Percentiles rank a stretch among this genome's conserved stretches.
These are phyloP conservation scores for Brettanomyces anomalus DNA, from an alignment of 805 yeast genomes.

Conservation along the genomic window DNA sequence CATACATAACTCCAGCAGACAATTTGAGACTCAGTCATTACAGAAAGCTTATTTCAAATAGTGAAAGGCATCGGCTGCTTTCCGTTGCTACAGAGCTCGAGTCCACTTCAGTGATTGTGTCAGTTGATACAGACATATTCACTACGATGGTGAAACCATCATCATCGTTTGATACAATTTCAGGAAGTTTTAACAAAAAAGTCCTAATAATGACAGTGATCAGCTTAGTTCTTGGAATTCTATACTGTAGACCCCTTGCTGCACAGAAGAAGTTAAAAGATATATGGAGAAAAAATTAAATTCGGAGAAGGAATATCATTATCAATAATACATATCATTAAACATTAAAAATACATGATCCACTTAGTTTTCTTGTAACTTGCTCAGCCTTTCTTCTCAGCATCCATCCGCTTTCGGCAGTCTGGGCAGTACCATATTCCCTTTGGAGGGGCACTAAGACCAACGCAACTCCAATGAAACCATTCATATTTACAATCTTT, in stretches of 20 bases:
- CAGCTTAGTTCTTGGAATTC: slow-evolving; percentile 37
- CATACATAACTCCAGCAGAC: slow-evolving; percentile 45
- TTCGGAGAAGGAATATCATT: background rate
- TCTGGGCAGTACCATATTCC: slow-evolving; percentile 97
- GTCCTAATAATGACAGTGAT: slow-evolving; percentile 55
- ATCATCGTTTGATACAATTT: slow-evolving; percentile 69
- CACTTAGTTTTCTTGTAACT: too few relatives aligned
- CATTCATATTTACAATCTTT: slow-evolving; percentile 53
- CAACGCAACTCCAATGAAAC: slow-evolving; percentile 75
- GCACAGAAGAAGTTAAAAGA: slow-evolving; percentile 41
- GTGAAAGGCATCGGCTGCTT: slow-evolving; percentile 24
- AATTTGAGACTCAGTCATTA: slow-evolving; percentile 41
- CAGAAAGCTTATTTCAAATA: slow-evolving; percentile 27
- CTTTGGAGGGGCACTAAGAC: slow-evolving; percentile 84
- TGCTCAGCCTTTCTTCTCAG: background rate
- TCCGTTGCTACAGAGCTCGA: slow-evolving; percentile 63
- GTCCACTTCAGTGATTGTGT: slow-evolving; percentile 68
- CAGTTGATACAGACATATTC: slow-evolving; percentile 61
- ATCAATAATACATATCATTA: background rate
- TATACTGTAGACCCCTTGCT: slow-evolving; percentile 50
- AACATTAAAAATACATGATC: background rate
- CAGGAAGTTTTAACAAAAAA: slow-evolving; percentile 54
- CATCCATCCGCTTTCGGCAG: slow-evolving; percentile 35
- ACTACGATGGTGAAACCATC: slow-evolving; percentile 78
- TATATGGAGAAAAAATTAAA: slow-evolving; percentile 33